Evolutionary conservation across 371 early-diverging fungal species (phyloP).

Genomic region (Saksenaea vasiformis): DNA sequence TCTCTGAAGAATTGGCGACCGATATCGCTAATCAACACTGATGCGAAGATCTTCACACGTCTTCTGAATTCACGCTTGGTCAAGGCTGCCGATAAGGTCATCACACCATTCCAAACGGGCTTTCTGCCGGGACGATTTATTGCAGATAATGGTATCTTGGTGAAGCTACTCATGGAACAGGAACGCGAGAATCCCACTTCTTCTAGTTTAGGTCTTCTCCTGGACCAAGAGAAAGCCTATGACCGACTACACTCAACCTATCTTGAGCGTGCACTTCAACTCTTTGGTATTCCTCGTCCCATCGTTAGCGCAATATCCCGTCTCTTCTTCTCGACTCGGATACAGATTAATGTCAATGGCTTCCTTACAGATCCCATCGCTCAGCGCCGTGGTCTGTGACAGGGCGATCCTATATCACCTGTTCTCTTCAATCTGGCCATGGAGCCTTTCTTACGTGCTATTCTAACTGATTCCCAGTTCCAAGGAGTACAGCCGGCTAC

Average conservation of each 20-base stretch:
- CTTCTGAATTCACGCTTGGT: constrained; percentile 11
- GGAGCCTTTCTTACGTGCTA: no score
- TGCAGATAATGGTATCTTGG: constrained; percentile 14
- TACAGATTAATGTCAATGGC: constrained; percentile 16
- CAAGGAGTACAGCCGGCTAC: no score
- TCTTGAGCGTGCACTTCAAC: neutral
- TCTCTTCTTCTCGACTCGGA: constrained; percentile 16
- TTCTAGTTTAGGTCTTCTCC: neutral
- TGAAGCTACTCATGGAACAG: neutral
- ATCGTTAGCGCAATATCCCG: neutral
- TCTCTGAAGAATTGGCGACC: constrained; percentile 32
- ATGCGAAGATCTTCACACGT: constrained; percentile 20
- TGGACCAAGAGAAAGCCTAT: constrained; percentile 22
- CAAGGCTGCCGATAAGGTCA: neutral
- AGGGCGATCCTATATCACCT: constrained; percentile 19
- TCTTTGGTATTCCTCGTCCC: constrained; percentile 11
- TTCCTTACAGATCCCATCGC: constrained; percentile 3
- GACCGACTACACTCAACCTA: constrained; percentile 27
- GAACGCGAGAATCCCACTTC: no score
- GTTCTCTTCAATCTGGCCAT: no score
- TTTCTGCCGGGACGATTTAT: constrained; percentile 16
- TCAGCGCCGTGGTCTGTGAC: constrained; percentile 22
- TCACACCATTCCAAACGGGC: constrained; percentile 19
- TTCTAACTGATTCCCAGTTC: no score
- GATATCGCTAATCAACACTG: constrained; percentile 14